phyloP scores from a whole-genome alignment of 345 rosid genomes.

The Triadica sebifera region DNA sequence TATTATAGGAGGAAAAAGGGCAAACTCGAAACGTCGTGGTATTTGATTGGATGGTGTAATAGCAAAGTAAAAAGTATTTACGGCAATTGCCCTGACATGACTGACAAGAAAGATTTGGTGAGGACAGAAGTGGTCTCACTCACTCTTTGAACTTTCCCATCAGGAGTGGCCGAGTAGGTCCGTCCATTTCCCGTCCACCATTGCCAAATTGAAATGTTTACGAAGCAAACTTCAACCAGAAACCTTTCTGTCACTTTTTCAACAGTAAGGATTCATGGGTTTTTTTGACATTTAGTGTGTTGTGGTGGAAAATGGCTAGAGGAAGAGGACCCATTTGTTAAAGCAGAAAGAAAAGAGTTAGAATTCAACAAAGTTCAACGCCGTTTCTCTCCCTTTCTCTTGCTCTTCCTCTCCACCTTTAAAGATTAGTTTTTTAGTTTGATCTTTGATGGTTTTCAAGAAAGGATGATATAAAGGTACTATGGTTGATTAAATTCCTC shows the following conservation, averaged over 20 bases:
- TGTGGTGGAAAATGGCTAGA: slow-evolving; percentile 38
- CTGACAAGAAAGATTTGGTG: slow-evolving; percentile 23
- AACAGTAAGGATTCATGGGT: slow-evolving; percentile 22
- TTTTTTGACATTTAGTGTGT: slow-evolving; percentile 38
- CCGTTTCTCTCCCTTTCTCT: slow-evolving; percentile 3
- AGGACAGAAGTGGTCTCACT: background rate
- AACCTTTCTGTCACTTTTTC: slow-evolving; percentile 11
- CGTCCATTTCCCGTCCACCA: slow-evolving; percentile 9
- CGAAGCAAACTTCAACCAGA: background rate
- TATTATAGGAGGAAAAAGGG: background rate
- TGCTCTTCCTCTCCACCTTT: background rate
- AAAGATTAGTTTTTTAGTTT: background rate
- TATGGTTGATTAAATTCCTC: background rate
- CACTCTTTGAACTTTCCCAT: background rate
- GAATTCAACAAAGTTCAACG: slow-evolving; percentile 25
- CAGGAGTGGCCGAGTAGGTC: too few relatives aligned
- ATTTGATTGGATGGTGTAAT: background rate
- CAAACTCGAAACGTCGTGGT: background rate
- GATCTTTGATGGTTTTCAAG: slow-evolving; percentile 17
- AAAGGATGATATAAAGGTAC: background rate
- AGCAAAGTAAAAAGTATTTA: background rate
- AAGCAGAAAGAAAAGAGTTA: slow-evolving; percentile 11
- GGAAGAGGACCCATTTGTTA: slow-evolving; percentile 32
- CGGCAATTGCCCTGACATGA: background rate
- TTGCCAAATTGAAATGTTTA: background rate